phyloP scores from a whole-genome alignment of 495 filamentous ascomycete species.

The Rostrohypoxylon terebratum region DNA sequence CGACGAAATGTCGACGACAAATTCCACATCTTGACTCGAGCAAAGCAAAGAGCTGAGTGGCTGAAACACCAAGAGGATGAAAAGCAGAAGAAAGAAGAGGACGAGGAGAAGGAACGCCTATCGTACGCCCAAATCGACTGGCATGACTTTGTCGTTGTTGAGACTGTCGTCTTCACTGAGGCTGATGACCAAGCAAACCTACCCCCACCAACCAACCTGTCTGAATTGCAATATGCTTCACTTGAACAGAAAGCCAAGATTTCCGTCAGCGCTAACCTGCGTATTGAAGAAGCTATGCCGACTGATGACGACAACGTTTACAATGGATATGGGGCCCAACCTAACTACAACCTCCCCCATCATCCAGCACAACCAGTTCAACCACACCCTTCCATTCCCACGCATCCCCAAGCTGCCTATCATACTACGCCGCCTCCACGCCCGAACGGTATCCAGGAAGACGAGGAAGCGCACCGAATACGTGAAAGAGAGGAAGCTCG shows the following conservation, averaged over 20 bases:
- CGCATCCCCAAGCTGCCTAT: constrained; percentile 53
- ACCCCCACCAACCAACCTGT: constrained; percentile 87
- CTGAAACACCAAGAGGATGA: constrained; percentile 84
- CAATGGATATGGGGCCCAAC: constrained; percentile 65
- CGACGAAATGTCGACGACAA: constrained; percentile 81
- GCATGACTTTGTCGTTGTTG: constrained; percentile 97
- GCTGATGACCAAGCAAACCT: constrained; percentile 86
- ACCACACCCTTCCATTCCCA: constrained; percentile 51
- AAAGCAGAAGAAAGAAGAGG: constrained; percentile 88
- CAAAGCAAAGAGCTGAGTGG: constrained; percentile 88
- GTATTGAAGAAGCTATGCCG: constrained; percentile 97
- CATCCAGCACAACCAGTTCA: constrained; percentile 46
- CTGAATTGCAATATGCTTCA: constrained; percentile 91
- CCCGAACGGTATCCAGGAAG: constrained; percentile 59
- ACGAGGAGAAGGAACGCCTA: constrained; percentile 84
- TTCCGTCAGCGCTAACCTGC: constrained; percentile 80
- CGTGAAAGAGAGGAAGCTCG: constrained; percentile 76
- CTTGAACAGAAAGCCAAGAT: constrained; percentile 93
- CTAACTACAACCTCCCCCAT: constrained; percentile 49
- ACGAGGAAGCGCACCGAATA: constrained; percentile 75
- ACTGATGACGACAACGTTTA: constrained; percentile 72
- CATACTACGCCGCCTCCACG: constrained; percentile 47
- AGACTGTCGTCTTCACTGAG: constrained; percentile 94
- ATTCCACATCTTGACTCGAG: constrained; percentile 81
- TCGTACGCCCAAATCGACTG: constrained; percentile 95